Percentiles rank a stretch among this genome's conserved stretches.
Conservation (phyloP, 495 filamentous ascomycete species). For the Aspergillus indologenus region DNA sequence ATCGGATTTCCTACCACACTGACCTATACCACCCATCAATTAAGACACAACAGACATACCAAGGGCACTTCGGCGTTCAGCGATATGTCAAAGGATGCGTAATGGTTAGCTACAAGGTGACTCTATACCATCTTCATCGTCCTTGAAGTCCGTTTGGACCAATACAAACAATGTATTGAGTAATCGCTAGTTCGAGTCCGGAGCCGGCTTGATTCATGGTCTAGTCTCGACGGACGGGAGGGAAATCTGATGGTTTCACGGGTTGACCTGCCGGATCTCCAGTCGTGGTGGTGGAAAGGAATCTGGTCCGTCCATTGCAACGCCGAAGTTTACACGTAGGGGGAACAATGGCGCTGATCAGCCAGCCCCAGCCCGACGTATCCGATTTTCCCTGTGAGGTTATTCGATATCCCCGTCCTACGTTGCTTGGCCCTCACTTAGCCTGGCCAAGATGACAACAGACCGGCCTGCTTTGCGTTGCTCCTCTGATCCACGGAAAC, state of each 20-base stretch:
- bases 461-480: background rate
- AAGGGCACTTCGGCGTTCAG: background rate
- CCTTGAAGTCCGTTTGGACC: too few species aligned
- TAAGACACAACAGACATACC: too few species aligned
- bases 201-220: background rate
- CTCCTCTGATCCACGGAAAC: background rate
- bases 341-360: constrained; percentile 4
- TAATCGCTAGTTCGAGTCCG: background rate
- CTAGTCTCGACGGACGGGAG: background rate
- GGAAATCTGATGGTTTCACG: background rate
- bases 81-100: background rate
- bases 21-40: too few species aligned
- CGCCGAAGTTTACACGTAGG: constrained; percentile 5
- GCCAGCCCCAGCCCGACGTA: constrained; percentile 1
- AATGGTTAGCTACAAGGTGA: background rate
- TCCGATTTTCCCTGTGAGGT: background rate
- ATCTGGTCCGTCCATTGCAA: background rate
- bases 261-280: background rate
- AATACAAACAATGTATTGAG: background rate
- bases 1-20: background rate
- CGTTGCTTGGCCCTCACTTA: background rate
- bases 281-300: background rate
- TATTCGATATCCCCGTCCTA: background rate
- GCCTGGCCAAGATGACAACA: background rate
- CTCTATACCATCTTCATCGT: background rate